Conservation (phyloP, 2,329 filamentous ascomycete species). For the Rhinocladiella similis region DNA sequence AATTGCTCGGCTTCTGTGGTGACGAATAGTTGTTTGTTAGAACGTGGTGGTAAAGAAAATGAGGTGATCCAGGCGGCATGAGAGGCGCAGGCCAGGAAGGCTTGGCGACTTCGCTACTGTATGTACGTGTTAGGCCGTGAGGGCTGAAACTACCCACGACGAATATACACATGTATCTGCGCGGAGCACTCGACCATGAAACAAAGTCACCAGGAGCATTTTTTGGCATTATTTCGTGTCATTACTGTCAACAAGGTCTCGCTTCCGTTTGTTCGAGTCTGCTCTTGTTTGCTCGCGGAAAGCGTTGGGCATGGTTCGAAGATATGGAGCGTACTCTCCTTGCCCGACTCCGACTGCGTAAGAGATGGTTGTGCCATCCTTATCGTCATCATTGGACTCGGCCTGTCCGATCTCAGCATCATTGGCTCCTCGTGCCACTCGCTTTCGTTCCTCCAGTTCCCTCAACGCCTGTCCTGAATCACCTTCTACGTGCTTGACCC, state of each 20-base stretch:
- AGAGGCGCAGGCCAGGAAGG: background rate
- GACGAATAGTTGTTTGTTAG: slow-evolving; percentile 5
- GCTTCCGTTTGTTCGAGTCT: background rate
- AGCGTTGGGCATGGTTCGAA: no score
- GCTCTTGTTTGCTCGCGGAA: background rate
- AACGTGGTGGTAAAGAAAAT: background rate
- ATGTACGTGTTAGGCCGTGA: background rate
- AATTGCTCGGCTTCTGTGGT: slow-evolving; percentile 7
- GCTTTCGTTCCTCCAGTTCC: slow-evolving; percentile 17
- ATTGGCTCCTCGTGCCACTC: slow-evolving; percentile 9
- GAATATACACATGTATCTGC: background rate
- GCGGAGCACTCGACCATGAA: background rate
- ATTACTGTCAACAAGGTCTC: background rate
- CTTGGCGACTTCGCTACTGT: background rate
- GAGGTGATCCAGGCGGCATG: background rate
- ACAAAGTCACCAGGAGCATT: background rate
- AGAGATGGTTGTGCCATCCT: background rate
- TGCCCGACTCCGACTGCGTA: no score
- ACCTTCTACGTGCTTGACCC: slow-evolving; percentile 26
- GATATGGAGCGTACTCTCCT: no score
- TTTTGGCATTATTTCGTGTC: background rate
- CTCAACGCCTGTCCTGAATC: slow-evolving; percentile 18
- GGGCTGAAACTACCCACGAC: background rate
- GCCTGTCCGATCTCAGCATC: background rate
- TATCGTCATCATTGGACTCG: background rate